A percentile compares a stretch with the other conserved stretches of the same genome.
Evolutionary conservation across 306 rosid genomes (phyloP).

Genomic region (Dryas octopetala): DNA sequence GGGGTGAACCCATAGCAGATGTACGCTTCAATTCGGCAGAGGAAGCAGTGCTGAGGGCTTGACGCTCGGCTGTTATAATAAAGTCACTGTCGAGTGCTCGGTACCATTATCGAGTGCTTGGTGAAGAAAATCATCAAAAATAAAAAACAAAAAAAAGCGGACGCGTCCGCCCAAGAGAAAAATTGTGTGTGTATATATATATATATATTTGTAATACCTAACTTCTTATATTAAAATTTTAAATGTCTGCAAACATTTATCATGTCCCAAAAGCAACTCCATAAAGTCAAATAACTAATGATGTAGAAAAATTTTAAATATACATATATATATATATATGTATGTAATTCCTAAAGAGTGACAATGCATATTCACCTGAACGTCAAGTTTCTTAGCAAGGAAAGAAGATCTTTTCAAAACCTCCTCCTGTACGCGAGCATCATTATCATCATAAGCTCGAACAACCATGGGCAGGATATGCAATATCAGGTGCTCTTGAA

Average conservation of each 20-base stretch:
- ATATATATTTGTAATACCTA: background rate
- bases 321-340: background rate
- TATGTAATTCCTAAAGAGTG: background rate
- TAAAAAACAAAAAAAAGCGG: too few relatives aligned
- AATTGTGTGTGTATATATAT: too few relatives aligned
- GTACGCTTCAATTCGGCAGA: too few relatives aligned
- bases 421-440: slow-evolving; percentile 95
- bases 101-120: too few relatives aligned
- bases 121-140: too few relatives aligned
- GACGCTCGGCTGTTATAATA: too few relatives aligned
- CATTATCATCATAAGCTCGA: slow-evolving; percentile 92
- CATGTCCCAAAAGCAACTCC: background rate
- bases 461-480: slow-evolving; percentile 94
- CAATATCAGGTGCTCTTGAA: slow-evolving; percentile 71
- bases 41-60: too few relatives aligned
- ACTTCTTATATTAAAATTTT: background rate
- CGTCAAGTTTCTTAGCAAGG: slow-evolving; percentile 77
- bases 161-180: too few relatives aligned
- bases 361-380: slow-evolving; percentile 60
- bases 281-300: background rate
- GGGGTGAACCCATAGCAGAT: too few relatives aligned
- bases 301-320: background rate
- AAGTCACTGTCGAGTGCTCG: too few relatives aligned
- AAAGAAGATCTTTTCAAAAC: slow-evolving; percentile 77
- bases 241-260: background rate